Percentiles rank a stretch among this genome's conserved stretches.
These are phyloP conservation scores for Prinsepia uniflora DNA, from an alignment of 306 rosid genomes.

Conservation along the genomic window DNA sequence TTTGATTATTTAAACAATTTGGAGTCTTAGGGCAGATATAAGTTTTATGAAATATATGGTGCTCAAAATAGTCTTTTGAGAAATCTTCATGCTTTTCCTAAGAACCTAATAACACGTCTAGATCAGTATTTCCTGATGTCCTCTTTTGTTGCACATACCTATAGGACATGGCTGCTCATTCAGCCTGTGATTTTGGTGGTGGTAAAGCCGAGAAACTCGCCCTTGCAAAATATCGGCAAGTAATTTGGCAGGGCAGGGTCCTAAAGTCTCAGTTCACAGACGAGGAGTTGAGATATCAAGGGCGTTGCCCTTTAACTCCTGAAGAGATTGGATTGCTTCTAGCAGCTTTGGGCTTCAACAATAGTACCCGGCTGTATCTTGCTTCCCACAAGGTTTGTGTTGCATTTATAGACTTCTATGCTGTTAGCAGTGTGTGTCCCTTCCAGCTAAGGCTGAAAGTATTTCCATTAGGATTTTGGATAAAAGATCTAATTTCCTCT, in stretches of 20 bases:
- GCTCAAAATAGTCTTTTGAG: neutral
- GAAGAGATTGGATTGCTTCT: conserved; percentile 91
- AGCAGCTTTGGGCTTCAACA: conserved; percentile 88
- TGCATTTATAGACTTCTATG: neutral
- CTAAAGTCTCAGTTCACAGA: conserved; percentile 90
- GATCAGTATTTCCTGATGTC: neutral
- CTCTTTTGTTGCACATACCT: neutral
- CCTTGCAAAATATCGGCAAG: conserved; percentile 86
- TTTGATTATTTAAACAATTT: neutral
- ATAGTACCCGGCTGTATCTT: conserved; percentile 78
- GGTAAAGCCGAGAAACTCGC: conserved; percentile 86
- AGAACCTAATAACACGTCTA: neutral
- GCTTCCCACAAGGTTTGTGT: conserved; percentile 84
- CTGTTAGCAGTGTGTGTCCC: neutral
- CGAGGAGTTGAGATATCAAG: conserved; percentile 75
- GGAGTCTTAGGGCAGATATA: neutral
- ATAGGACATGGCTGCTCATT: conserved; percentile 99
- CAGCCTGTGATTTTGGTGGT: conserved; percentile 98
- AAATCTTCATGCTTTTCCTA: neutral
- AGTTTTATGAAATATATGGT: neutral
- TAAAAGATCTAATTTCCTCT: neutral
- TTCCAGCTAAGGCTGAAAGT: neutral
- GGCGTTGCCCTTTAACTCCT: conserved; percentile 97
- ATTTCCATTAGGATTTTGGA: neutral
- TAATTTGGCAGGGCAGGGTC: conserved; percentile 96